Evolutionary conservation across 179 eudicot genomes (phyloP), one percentile per base, ranked within the genome.

Genomic region (Vitellaria paradoxa): DNA sequence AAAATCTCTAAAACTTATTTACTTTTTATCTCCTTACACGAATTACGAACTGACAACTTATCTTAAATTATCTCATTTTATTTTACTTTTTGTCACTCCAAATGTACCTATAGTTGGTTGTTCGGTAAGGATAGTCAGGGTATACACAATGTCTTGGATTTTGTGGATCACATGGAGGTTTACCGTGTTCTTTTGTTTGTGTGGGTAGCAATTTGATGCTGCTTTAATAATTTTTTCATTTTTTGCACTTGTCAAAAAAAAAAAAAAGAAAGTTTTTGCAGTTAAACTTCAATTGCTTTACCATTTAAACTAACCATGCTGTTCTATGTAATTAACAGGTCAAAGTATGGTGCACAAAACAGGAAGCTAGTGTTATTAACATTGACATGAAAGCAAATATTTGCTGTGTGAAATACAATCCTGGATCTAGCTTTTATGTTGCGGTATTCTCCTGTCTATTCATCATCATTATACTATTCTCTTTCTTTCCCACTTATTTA

Each of bases 331-430:
- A 68, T 68, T 68, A 53, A 74, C 88, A 90, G 94, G 94, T 90
- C 66, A 89, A 89, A 81, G 85, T 90, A 20, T 90, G 94, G 94
- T 89, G 90, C 82, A 90, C 89, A 23, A 89, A 82, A n/a, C 94
- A 90, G 83, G 94, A 90, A 84, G 84, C 88, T 65, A 90, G 94
- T 78, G 90, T 89, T 40, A 74, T 90, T 56, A 90, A 90, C 79
- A 90, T 90, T 64, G 90, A 90, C 84, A 90, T 89, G 92, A 90
- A 90, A 82, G 94, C 94, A 77, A 90, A 90, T 80, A 87, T 90
- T 75, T 90, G 94, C 47, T 87, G 90, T 78, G 94, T 90, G 81
- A 90, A 90, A 83, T 90, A 90, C 80, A 90, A 90, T 83, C 94
- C 94, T n/a, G 92, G 89, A 72, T 90, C 90, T 70, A 86, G 90